Conservation (phyloP, 805 yeast genomes). For the Candida endomychidarum region DNA sequence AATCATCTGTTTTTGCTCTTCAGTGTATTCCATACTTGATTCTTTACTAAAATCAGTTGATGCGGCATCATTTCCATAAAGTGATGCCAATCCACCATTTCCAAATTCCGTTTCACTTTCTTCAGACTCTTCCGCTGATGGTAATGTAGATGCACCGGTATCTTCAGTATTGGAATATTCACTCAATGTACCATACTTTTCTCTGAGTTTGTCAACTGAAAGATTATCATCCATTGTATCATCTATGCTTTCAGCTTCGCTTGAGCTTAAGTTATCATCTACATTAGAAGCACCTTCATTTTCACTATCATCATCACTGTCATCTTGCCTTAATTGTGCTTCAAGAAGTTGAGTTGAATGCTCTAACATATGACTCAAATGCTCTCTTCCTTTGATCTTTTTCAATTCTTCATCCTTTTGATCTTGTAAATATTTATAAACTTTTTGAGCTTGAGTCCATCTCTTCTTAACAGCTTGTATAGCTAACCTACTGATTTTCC, state of each 20-base stretch:
- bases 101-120: slow-evolving; percentile 14
- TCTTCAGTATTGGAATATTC: slow-evolving; percentile 11
- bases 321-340: slow-evolving; percentile 62
- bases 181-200: slow-evolving; percentile 52
- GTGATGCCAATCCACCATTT: slow-evolving; percentile 27
- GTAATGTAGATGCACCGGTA: slow-evolving; percentile 19
- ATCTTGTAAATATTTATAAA: slow-evolving; percentile 68
- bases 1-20: slow-evolving; percentile 33
- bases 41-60: slow-evolving; percentile 5
- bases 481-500: slow-evolving; percentile 74
- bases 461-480: slow-evolving; percentile 83
- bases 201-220: slow-evolving; percentile 54
- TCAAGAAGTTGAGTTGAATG: slow-evolving; percentile 88
- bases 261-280: slow-evolving; percentile 20
- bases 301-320: slow-evolving; percentile 18
- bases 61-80: slow-evolving; percentile 26
- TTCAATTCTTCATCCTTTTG: slow-evolving; percentile 78
- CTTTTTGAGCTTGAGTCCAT: slow-evolving; percentile 89
- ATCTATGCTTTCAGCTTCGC: slow-evolving; percentile 20
- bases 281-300: slow-evolving; percentile 15
- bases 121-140: slow-evolving; percentile 19
- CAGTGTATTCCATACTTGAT: slow-evolving; percentile 26
- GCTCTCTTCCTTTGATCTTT: slow-evolving; percentile 79
- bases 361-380: slow-evolving; percentile 81
- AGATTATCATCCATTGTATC: slow-evolving; percentile 34